Base-by-base conservation (phyloP, 2,329 filamentous ascomycete genomes). In the Colletotrichum noveboracense region DNA sequence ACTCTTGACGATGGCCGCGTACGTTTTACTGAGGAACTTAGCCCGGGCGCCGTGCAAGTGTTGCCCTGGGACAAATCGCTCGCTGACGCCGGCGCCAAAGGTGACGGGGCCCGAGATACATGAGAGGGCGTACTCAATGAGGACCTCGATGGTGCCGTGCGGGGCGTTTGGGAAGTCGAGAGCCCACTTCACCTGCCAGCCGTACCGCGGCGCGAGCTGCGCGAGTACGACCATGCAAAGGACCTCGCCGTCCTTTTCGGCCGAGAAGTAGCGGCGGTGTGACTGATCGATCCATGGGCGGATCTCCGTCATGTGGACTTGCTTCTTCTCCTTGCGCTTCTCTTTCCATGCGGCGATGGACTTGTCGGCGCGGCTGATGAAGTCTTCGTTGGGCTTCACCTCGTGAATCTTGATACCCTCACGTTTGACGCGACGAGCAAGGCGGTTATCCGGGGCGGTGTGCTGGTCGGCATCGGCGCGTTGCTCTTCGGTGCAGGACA, bases 161-260 rank as follows among this genome's bases (percentile, higher is more conserved):
- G 96, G 94, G 1, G 96, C 91, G 30, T 91, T 92, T 0, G 96
- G 96, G 89, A 98, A 98, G 85, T 98, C 95, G 70, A 98, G 92
- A n/a, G 94, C 94, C 88, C 97, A 98, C 87, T 98, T 98, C 82
- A 98, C 93, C 87, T 98, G 96, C 92, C 95, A 97, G 70, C 96
- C 96, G 82, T 97, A 92, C 43, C 91, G 88, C 3, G 95, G 95
- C 5, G 94, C 91, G 32, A 98, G 91, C 83, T 95, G 94, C 69
- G 94, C 94, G 80, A 98, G 88, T 10, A 96, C 93, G n/a, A 96
- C 93, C 74, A 98, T 90, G 38, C 94, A 93, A 56, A 90, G 90
- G 72, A 98, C 91, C 75, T 90, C 91, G 77, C 94, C 94, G 18
- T 94, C 90, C 80, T 94, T 94, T 78, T 93, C 90, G 12, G 95